These are phyloP conservation scores for Verticillium tricorpus DNA, from an alignment of 2,329 filamentous ascomycete species.

Conservation along the genomic window DNA sequence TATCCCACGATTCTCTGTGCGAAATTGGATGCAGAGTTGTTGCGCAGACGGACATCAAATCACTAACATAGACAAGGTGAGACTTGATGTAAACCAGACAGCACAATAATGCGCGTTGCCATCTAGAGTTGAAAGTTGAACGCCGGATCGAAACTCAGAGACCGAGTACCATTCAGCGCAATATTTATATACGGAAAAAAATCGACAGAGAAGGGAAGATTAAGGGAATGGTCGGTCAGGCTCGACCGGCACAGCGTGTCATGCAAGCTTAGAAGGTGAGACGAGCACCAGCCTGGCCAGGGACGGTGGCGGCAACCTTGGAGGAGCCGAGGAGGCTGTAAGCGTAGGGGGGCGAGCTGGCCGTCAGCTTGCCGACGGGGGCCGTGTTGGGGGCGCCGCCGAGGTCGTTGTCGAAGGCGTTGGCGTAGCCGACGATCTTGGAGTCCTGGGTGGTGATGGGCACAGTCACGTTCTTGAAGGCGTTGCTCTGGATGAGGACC, in stretches of 20 bases:
- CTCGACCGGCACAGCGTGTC: background rate
- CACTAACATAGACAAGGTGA: background rate
- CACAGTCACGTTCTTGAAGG: constrained; percentile 19
- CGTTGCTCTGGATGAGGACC: constrained; percentile 47
- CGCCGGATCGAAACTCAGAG: background rate
- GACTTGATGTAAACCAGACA: background rate
- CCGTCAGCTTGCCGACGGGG: constrained; percentile 41
- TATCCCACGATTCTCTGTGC: too few relatives aligned
- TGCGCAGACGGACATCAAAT: background rate
- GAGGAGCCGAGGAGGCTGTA: constrained; percentile 38
- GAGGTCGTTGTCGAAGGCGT: constrained; percentile 30
- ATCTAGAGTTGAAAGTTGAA: too few relatives aligned
- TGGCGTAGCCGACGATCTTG: constrained; percentile 33
- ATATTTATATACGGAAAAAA: background rate
- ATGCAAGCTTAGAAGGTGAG: background rate
- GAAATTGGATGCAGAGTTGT: too few relatives aligned
- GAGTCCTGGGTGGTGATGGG: constrained; percentile 35
- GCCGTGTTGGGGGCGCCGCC: constrained; percentile 40
- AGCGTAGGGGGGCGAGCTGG: constrained; percentile 48
- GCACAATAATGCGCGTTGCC: background rate
- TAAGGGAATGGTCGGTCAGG: background rate
- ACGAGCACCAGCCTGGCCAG: background rate
- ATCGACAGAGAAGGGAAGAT: background rate
- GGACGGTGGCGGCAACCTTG: constrained; percentile 30
- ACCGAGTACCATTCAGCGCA: background rate